Conservation (phyloP, 371 early-diverging fungal species). For the Umbelopsis sp. region DNA sequence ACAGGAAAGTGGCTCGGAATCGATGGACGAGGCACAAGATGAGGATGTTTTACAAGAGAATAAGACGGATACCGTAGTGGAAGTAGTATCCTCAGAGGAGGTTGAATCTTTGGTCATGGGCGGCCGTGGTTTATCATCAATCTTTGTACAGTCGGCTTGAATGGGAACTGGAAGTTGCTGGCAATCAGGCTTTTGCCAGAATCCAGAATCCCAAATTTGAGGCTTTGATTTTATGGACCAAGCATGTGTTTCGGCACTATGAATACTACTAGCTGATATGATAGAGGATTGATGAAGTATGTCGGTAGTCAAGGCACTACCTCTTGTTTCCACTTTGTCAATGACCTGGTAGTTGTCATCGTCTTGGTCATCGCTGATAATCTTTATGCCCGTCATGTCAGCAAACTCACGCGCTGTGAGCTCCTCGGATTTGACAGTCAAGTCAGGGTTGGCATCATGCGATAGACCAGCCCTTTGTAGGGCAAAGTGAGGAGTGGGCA, state of each 20-base stretch:
- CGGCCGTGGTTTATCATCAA: constrained; percentile 18
- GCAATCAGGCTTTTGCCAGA: constrained; percentile 32
- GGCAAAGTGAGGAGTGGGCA: constrained; percentile 1
- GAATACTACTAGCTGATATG: constrained; percentile 18
- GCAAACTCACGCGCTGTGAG: constrained; percentile 53
- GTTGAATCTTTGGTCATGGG: background rate
- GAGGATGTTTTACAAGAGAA: constrained; percentile 5
- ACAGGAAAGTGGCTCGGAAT: background rate
- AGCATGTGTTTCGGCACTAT: constrained; percentile 22
- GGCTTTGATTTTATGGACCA: constrained; percentile 23
- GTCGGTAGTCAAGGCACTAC: constrained; percentile 14
- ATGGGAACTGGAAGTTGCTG: background rate
- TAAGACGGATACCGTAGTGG: background rate
- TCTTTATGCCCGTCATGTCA: constrained; percentile 49
- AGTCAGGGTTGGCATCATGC: constrained; percentile 20
- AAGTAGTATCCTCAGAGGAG: constrained; percentile 4
- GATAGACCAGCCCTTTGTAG: background rate
- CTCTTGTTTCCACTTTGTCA: constrained; percentile 10
- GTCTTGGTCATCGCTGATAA: constrained; percentile 35
- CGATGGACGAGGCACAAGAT: constrained; percentile 4
- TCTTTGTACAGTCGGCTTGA: background rate
- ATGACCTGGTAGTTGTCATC: constrained; percentile 24
- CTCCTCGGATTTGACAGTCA: constrained; percentile 50
- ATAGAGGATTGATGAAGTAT: constrained; percentile 16
- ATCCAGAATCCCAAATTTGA: constrained; percentile 42